Evolutionary conservation across 306 rosid species (phyloP), one percentile per base, ranked within the genome.

Genomic region (Trifolium subterraneum): DNA sequence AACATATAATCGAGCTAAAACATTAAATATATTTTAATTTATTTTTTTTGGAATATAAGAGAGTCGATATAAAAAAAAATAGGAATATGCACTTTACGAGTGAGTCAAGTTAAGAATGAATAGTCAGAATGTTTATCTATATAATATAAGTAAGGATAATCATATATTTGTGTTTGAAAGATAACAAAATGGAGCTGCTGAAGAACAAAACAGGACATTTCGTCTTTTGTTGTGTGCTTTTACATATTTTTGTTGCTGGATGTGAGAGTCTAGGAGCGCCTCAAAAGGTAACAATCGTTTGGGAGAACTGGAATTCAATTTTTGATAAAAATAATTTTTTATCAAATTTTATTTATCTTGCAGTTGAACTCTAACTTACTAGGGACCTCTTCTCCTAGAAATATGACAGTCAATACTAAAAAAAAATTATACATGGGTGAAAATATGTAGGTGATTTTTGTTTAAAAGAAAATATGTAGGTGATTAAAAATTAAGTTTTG

Each of bases 101-200:
- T 38, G 56, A 76, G 64, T 41, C 67, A 89, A 86, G 94, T 20
- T 86, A 87, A 79, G 90, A 83, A 89, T 86, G 78, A 79, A 78
- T 9, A 10, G 8, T 23, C 55, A 42, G 58, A 68, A 70, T 54
- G 35, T 29, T 10, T 56, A 44, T 13, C 42, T 76, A 76, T 77
- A 75, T 54, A 29, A 29, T 29, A 29, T 29, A 29, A 29, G 33
- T 29, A 29, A 29, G 4, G 33, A 29, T 29, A 29, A 29, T 29
- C 6, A 29, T 51, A 41, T 62, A 22, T 75, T 31, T 66, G 44
- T 64, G 63, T n/a, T 77, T 64, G 35, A 27, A 66, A 70, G 16
- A 68, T 6, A 68, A 8, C 11, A 68, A 16, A 38, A 80, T 73
- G 82, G 42, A 22, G 63, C 6, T 54, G 72, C 23, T 64, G 77